These are phyloP conservation scores for Handroanthus guayacan DNA, from an alignment of 257 asterid genomes.

Conservation along the genomic window DNA sequence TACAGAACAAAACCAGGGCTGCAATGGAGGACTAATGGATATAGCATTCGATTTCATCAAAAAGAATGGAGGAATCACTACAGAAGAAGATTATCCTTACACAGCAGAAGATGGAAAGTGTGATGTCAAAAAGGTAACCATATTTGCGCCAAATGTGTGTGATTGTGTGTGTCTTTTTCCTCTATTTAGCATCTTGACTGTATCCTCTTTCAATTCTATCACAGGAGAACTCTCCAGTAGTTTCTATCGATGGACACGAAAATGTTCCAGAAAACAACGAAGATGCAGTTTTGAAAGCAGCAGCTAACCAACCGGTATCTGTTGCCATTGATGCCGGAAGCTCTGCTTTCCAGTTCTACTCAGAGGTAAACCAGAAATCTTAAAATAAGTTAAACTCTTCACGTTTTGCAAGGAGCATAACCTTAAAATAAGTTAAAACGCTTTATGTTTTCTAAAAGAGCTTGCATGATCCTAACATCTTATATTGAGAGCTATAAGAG, in stretches of 20 bases:
- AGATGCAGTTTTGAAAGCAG: constrained; percentile 74
- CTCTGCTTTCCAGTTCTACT: constrained; percentile 79
- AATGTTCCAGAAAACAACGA: constrained; percentile 69
- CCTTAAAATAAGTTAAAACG: too few relatives aligned
- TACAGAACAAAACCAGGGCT: constrained; percentile 65
- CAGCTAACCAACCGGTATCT: constrained; percentile 74
- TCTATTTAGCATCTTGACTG: not conserved
- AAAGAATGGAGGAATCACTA: constrained; percentile 75
- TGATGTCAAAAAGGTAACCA: constrained; percentile 58
- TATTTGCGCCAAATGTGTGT: not conserved
- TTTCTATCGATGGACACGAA: constrained; percentile 76
- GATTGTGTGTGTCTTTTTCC: too few relatives aligned
- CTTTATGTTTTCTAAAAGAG: too few relatives aligned
- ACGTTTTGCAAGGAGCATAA: too few relatives aligned
- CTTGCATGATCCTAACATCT: too few relatives aligned
- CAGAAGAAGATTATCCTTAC: constrained; percentile 80
- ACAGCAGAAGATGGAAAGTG: constrained; percentile 65
- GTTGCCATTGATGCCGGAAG: constrained; percentile 86
- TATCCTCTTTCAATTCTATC: not conserved
- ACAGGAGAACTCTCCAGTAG: constrained; percentile 59
- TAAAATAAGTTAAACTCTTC: not conserved
- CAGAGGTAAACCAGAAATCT: constrained; percentile 57
- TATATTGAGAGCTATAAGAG: too few relatives aligned
- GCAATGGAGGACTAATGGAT: constrained; percentile 93
- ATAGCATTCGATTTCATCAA: constrained; percentile 71